Evolutionary conservation across 1,284 basidiomycete species (phyloP), one percentile per base, ranked within the genome.

Genomic region (Ustilago nuda): DNA sequence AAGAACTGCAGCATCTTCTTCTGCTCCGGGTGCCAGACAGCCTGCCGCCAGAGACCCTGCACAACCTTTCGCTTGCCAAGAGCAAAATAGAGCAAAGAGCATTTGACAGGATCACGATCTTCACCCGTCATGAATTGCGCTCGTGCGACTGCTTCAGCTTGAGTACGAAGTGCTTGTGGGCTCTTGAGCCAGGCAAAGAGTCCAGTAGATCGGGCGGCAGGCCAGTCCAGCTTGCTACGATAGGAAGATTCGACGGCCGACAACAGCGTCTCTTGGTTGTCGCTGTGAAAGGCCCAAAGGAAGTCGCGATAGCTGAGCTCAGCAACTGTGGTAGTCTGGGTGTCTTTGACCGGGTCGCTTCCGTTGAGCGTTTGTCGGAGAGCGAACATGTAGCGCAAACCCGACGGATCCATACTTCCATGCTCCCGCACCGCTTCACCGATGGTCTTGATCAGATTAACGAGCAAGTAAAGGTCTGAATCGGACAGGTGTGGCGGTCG

Each of bases 61-160:
- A 99, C 94, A 15, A 98, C 90, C 84, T 94, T 94, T 61, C 90
- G 90, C 85, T 98, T 98, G 45, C 94, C 92, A 1, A 99, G 88
- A 2, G 97, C 95, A 80, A 98, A 97, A 87, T 98, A 99, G 86
- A 94, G 92, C 41, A 99, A 88, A 17, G 94, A 95, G 82, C 94
- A 95, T 11, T 90, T 87, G 7, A 92, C 92, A 1, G 97, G 97
- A 87, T 99, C 94, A 15, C 94, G 61, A 33, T 80, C 73, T 32
- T 78, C 78, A 37, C 70, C 68, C 4, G 90, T 88, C 90, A 95
- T 93, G 86, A 94, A 99, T 80, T 96, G 91, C 80, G 94, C 94
- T 32, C 95, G 90, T 6, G 95, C 97, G 60, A 99, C 91, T n/a
- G 90, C 87, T 85, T 99, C 97, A 83, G 97, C 89, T 78, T 95